phyloP scores from a whole-genome alignment of 352 stramenopile species.

The Phytophthora europaea region DNA sequence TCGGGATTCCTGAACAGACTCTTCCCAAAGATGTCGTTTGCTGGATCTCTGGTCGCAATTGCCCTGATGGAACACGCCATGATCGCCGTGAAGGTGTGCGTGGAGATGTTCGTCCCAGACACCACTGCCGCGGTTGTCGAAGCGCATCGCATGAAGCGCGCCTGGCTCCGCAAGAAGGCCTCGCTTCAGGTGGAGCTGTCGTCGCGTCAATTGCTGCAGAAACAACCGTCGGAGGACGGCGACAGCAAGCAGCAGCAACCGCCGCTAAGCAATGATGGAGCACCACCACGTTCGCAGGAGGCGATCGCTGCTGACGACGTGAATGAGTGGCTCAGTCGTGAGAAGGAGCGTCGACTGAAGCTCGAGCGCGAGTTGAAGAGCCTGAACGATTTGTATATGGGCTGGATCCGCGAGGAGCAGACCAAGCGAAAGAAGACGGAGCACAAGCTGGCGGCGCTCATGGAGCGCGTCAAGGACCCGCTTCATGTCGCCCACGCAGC shows the following conservation, averaged over 20 bases:
- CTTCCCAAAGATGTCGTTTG: slow-evolving; percentile 73
- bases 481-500: slow-evolving; percentile 16
- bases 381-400: slow-evolving; percentile 87
- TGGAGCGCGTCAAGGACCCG: slow-evolving; percentile 36
- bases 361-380: slow-evolving; percentile 85
- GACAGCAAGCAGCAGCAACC: slow-evolving; percentile 19
- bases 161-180: slow-evolving; percentile 76
- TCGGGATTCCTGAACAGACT: slow-evolving; percentile 83
- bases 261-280: not conserved
- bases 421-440: slow-evolving; percentile 77
- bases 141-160: slow-evolving; percentile 73
- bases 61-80: slow-evolving; percentile 84
- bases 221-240: slow-evolving; percentile 23
- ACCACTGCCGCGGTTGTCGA: slow-evolving; percentile 67
- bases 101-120: slow-evolving; percentile 85
- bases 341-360: slow-evolving; percentile 79
- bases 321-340: slow-evolving; percentile 72
- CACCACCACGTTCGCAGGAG: slow-evolving; percentile 13
- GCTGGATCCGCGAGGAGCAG: slow-evolving; percentile 86
- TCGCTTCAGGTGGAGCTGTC: slow-evolving; percentile 79
- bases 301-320: slow-evolving; percentile 56
- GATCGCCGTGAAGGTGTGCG: slow-evolving; percentile 79
- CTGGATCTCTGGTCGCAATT: slow-evolving; percentile 62
- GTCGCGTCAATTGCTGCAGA: slow-evolving; percentile 55
- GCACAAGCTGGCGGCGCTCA: slow-evolving; percentile 60